phyloP scores from a whole-genome alignment of 306 rosid genomes.

The Rosa rugosa region DNA sequence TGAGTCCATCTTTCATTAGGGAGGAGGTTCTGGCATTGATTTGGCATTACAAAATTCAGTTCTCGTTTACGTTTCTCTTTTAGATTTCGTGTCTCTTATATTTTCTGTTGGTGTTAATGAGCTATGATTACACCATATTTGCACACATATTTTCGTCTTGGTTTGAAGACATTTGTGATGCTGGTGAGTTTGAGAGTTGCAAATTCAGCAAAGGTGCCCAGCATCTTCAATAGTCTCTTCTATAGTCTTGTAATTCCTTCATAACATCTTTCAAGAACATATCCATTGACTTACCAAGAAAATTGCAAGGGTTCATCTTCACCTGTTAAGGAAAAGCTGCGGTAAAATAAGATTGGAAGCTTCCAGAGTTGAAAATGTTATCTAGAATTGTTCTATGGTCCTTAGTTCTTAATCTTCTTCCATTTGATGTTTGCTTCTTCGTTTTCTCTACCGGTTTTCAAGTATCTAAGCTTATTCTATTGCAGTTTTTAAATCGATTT shows the following conservation, averaged over 20 bases:
- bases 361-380: background rate
- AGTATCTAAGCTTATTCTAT: background rate
- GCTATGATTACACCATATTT: background rate
- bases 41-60: slow-evolving; percentile 1
- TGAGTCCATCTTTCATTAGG: slow-evolving; percentile 12
- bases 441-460: background rate
- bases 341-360: background rate
- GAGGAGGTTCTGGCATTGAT: slow-evolving; percentile 5
- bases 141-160: background rate
- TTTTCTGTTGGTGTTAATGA: background rate
- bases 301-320: background rate
- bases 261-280: background rate
- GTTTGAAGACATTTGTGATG: background rate
- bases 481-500: background rate
- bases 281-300: background rate
- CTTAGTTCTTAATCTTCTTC: background rate
- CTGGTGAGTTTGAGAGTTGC: background rate
- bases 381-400: background rate
- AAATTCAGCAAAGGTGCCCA: background rate
- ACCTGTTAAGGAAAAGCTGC: background rate
- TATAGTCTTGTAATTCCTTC: background rate
- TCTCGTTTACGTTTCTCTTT: background rate
- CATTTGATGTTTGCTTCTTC: background rate
- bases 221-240: background rate
- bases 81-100: background rate